Percentiles rank a stretch among this genome's conserved stretches.
These are phyloP conservation scores for Trichoderma polysporum DNA, from an alignment of 2,329 filamentous ascomycete species.

Conservation along the genomic window DNA sequence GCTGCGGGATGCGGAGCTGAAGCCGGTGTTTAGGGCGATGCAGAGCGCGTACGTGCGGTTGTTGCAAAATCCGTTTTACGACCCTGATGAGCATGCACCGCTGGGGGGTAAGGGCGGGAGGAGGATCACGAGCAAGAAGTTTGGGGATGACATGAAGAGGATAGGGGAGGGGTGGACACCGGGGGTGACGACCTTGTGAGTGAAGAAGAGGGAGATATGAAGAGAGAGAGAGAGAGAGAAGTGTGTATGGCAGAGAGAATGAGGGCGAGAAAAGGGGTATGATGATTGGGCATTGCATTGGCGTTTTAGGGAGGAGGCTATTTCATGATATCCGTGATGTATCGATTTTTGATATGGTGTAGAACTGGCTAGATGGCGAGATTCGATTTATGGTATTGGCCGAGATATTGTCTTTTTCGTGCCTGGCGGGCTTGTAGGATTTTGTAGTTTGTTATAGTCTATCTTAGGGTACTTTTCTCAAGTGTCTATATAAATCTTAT, in stretches of 20 bases:
- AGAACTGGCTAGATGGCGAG: slow-evolving; percentile 4
- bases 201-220: neutral
- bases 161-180: slow-evolving; percentile 86
- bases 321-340: slow-evolving; percentile 14
- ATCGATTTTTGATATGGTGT: slow-evolving; percentile 1
- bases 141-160: slow-evolving; percentile 76
- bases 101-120: slow-evolving; percentile 53
- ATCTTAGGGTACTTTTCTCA: neutral
- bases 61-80: slow-evolving; percentile 92
- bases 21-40: slow-evolving; percentile 85
- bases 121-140: slow-evolving; percentile 78
- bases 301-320: slow-evolving; percentile 5
- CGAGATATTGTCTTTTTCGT: neutral
- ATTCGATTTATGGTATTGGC: neutral
- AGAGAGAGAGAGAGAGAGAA: neutral
- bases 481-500: neutral
- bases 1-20: slow-evolving; percentile 81
- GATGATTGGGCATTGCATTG: slow-evolving; percentile 18
- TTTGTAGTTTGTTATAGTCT: neutral
- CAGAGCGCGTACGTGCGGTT: slow-evolving; percentile 89
- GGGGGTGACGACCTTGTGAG: slow-evolving; percentile 61
- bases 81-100: slow-evolving; percentile 78
- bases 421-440: slow-evolving; percentile 14
- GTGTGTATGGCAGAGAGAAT: neutral
- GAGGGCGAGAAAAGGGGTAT: neutral